These are phyloP conservation scores for Suhomyces xylopsoci DNA, from an alignment of 805 yeast species.

Conservation along the genomic window DNA sequence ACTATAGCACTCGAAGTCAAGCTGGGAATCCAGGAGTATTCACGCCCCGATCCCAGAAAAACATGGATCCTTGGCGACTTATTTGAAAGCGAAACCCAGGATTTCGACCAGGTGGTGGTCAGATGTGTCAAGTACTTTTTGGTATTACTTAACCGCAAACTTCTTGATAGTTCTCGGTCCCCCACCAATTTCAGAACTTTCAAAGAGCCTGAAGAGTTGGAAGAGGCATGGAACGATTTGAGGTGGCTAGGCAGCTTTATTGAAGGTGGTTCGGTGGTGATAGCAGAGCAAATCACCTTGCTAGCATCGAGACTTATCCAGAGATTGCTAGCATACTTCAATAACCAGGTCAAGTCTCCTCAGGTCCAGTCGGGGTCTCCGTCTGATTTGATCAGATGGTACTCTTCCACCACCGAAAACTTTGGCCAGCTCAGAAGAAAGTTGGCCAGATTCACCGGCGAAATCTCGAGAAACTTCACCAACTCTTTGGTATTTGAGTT, in stretches of 20 bases:
- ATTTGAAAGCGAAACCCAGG: slow-evolving; percentile 50
- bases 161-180: slow-evolving; percentile 69
- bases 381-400: slow-evolving; percentile 56
- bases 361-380: slow-evolving; percentile 44
- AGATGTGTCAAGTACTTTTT: slow-evolving; percentile 73
- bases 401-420: slow-evolving; percentile 62
- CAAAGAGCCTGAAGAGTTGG: slow-evolving; percentile 88
- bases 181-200: slow-evolving; percentile 70
- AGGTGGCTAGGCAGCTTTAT: slow-evolving; percentile 74
- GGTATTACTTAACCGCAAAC: slow-evolving; percentile 67
- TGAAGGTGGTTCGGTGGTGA: slow-evolving; percentile 75
- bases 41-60: slow-evolving; percentile 48
- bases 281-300: slow-evolving; percentile 71
- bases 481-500: slow-evolving; percentile 66
- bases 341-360: slow-evolving; percentile 60
- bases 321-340: slow-evolving; percentile 66
- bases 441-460: slow-evolving; percentile 70
- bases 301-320: slow-evolving; percentile 66
- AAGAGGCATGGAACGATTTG: slow-evolving; percentile 75
- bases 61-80: slow-evolving; percentile 72
- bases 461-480: slow-evolving; percentile 65
- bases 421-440: slow-evolving; percentile 78
- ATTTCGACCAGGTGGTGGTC: slow-evolving; percentile 62
- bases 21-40: slow-evolving; percentile 58
- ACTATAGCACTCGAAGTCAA: slow-evolving; percentile 73